Evolutionary conservation across 805 yeast genomes (phyloP), one percentile per base, ranked within the genome.

Genomic region (Candida ortonii): DNA sequence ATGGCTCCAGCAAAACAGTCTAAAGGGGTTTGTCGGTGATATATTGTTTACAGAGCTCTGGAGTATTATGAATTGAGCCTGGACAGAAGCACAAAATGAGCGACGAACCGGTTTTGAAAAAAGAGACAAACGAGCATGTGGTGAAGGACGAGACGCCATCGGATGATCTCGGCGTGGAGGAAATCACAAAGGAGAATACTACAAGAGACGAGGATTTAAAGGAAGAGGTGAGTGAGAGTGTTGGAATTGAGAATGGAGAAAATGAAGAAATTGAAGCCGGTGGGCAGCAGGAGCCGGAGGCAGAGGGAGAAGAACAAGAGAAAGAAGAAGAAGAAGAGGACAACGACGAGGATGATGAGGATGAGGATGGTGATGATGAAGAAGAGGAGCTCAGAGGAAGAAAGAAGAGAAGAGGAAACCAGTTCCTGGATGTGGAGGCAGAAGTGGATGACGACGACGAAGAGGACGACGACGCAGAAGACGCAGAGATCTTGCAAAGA

Each of bases 391-490:
- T 63, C n/a, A 69, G 68, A 5, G 67, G 71, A 28, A 62, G 65
- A 30, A 65, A 65, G 39, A 71, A 67, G 43, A 65, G 71, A 54
- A 64, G 75, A 52, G 72, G 84, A 40, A 90, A 90, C 61, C 89
- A 84, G 69, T 93, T 88, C 61, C 72, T 93, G 64, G 98, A 93
- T 84, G 95, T 93, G 35, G 97, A 93, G 69, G 98, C 97, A 40
- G 97, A 90, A 61, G 98, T 93, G 38, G 95, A 90, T 60, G 97
- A 90, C 42, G 97, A 93, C 47, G 97, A 93, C 36, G 97, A 90
- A 47, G 94, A 84, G 26, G 78, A 80, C 19, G 90, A 87, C 43
- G 97, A 89, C 42, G 97, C 88, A 30, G 97, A 90, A 44, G 97
- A 83, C 48, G 89, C 94, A n/a, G 97, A 84, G 44, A 65, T 85